These are phyloP conservation scores for Cornus florida DNA, from an alignment of 148 eudicot genomes.

Conservation along the genomic window DNA sequence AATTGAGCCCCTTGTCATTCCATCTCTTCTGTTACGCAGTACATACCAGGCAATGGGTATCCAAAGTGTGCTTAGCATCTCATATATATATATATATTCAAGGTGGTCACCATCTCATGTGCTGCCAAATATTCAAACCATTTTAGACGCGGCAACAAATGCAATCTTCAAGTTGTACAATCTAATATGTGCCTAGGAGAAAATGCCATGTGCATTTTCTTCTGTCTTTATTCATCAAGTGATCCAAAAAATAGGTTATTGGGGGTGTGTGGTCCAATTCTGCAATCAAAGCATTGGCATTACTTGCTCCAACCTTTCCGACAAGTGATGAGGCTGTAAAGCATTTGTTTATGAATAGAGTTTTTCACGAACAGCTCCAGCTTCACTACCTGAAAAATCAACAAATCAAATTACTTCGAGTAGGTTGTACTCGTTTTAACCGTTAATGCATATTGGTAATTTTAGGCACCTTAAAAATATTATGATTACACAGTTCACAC, in stretches of 20 bases:
- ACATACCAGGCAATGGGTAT: slow-evolving; percentile 8
- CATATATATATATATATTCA: neutral
- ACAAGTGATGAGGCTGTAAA: too few relatives aligned
- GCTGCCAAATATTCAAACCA: neutral
- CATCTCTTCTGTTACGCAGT: neutral
- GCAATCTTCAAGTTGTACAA: neutral
- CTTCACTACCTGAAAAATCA: too few relatives aligned
- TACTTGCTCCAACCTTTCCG: too few relatives aligned
- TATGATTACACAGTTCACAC: too few relatives aligned
- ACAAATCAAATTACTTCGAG: too few relatives aligned
- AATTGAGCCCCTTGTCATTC: slow-evolving; percentile 11
- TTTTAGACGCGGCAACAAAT: neutral
- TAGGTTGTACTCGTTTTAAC: too few relatives aligned
- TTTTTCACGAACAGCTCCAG: too few relatives aligned
- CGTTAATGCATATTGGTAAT: too few relatives aligned
- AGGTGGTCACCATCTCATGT: slow-evolving; percentile 15
- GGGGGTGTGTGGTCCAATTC: neutral
- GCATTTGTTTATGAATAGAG: too few relatives aligned
- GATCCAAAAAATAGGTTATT: neutral
- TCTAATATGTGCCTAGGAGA: neutral
- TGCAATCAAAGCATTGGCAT: neutral
- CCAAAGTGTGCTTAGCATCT: slow-evolving; percentile 9
- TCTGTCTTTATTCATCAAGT: too few relatives aligned
- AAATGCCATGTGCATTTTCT: neutral
- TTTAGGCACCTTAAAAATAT: too few relatives aligned